Conservation (phyloP, 2,329 filamentous ascomycete species). For the Colletotrichum nymphaeae region DNA sequence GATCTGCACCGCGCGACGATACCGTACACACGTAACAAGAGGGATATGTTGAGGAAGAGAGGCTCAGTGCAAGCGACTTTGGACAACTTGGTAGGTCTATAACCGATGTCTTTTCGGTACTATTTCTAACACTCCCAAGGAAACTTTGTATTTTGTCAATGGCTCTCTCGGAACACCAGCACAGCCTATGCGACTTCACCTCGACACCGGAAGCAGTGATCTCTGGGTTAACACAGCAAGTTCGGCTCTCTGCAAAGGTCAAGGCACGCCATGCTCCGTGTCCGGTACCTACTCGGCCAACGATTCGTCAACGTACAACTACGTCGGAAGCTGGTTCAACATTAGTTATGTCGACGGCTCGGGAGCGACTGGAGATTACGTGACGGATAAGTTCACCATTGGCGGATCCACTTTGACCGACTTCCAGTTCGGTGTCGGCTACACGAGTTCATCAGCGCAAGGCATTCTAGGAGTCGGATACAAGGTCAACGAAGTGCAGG, state of each 20-base stretch:
- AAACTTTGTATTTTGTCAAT: slow-evolving; percentile 75
- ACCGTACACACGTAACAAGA: slow-evolving; percentile 33
- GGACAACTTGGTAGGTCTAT: slow-evolving; percentile 66
- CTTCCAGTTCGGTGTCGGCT: slow-evolving; percentile 81
- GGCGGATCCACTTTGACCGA: slow-evolving; percentile 62
- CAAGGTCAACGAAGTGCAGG: slow-evolving; percentile 79
- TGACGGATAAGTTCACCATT: slow-evolving; percentile 76
- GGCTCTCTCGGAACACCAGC: slow-evolving; percentile 71
- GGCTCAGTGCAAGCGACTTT: slow-evolving; percentile 57
- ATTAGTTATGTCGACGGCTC: slow-evolving; percentile 90
- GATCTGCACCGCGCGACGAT: slow-evolving; percentile 52
- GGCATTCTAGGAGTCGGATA: slow-evolving; percentile 92
- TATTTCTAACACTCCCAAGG: slow-evolving; percentile 46
- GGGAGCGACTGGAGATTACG: slow-evolving; percentile 82
- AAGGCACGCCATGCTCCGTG: slow-evolving; percentile 63
- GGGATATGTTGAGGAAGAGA: slow-evolving; percentile 49
- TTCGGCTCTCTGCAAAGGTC: slow-evolving; percentile 68
- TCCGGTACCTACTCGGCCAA: slow-evolving; percentile 78
- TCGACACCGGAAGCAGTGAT: slow-evolving; percentile 78
- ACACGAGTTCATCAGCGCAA: slow-evolving; percentile 68
- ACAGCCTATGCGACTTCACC: slow-evolving; percentile 66
- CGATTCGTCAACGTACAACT: slow-evolving; percentile 80
- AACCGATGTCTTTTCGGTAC: background rate
- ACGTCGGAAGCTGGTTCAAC: slow-evolving; percentile 82
- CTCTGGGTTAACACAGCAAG: slow-evolving; percentile 75